Evolutionary conservation across 805 yeast species (phyloP), one percentile per base, ranked within the genome.

Genomic region (Saccharomycopsis javanensis): DNA sequence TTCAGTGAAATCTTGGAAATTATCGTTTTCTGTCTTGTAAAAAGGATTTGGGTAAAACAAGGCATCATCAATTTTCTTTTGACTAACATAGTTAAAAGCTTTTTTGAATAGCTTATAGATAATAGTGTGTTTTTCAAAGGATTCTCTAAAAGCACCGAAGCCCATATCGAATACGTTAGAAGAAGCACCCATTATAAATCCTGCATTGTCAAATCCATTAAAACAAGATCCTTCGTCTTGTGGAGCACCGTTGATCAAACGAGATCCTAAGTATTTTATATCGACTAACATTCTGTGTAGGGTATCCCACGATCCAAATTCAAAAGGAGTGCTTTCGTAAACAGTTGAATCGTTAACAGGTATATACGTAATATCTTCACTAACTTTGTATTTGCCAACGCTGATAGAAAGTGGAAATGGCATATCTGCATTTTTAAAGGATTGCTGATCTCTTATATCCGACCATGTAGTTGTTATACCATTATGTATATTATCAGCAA

Each of bases 231-330:
- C 69, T 37, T 69, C 67, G 18, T 68, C 64, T 5, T 63, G 64
- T 5, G 90, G 83, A 23, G 65, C 61, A 42, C 96, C 96, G 59
- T 80, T 74, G 30, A 72, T 63, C 34, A 85, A 76, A 18, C 76
- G 68, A 0, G 95, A 77, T 7, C 96, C 96, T 53, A 87, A 68
- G 66, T 85, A 88, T 69, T 81, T 77, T 46, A 81, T 70, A 58
- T 85, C 83, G 13, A 83, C 75, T 69, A 90, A 89, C 2, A 85
- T 72, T 56, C 77, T 74, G 56, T 87, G 70, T 1, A 84, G 73
- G 13, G 88, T 86, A 66, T 90, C 97, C 96, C 96, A 90, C 4
- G 94, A 82, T 13, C 97, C 97, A 66, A 89, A 71, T 67, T 85
- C 87, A 64, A 73, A 83, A 13, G 95, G 91, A 53, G 76, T 78